A percentile compares a stretch with the other conserved stretches of the same genome.
These are phyloP conservation scores for Trifolium repens DNA, from an alignment of 306 rosid species.

Conservation along the genomic window DNA sequence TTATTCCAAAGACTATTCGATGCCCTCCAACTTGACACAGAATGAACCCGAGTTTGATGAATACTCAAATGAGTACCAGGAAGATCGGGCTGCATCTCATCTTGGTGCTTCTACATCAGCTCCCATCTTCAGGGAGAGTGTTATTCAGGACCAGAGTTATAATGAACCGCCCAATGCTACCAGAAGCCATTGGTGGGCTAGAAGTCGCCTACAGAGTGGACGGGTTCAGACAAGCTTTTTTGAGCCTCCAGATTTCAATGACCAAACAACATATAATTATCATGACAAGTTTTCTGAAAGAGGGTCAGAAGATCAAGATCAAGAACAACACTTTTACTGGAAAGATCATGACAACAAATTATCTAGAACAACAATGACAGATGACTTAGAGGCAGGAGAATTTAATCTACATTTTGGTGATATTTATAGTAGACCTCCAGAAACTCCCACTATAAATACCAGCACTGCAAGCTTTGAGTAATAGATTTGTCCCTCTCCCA, in stretches of 20 bases:
- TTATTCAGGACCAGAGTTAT: constrained; percentile 48
- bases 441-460: constrained; percentile 50
- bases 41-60: constrained; percentile 52
- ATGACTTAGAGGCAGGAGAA: constrained; percentile 68
- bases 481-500: constrained; percentile 45
- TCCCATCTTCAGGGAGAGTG: constrained; percentile 63
- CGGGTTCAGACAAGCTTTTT: constrained; percentile 71
- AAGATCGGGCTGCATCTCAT: constrained; percentile 55
- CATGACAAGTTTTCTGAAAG: constrained; percentile 60
- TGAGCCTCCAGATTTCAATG: constrained; percentile 82
- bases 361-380: constrained; percentile 54
- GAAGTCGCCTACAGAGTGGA: constrained; percentile 47
- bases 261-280: constrained; percentile 37
- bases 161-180: constrained; percentile 37
- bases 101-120: constrained; percentile 74
- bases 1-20: constrained; percentile 55
- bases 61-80: constrained; percentile 39
- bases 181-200: constrained; percentile 84
- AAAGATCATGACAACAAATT: constrained; percentile 43
- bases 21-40: constrained; percentile 50
- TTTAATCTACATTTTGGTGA: constrained; percentile 78
- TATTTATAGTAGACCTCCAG: constrained; percentile 66
- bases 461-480: constrained; percentile 47
- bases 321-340: constrained; percentile 57
- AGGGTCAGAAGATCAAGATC: constrained; percentile 66